Evolutionary conservation across 805 yeast species (phyloP).

Genomic region (Pichia manshurica): DNA sequence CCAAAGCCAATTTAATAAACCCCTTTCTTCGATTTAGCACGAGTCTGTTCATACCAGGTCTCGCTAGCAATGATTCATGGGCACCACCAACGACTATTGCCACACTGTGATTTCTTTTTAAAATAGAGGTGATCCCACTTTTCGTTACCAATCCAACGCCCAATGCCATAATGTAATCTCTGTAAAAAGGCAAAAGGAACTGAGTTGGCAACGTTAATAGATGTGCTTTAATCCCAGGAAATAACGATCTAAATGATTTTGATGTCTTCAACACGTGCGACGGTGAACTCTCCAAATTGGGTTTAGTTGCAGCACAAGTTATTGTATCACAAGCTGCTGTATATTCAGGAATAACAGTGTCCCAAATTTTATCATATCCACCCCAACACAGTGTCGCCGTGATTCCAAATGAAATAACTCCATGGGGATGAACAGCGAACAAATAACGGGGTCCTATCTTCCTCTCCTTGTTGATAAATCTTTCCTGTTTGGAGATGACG

Average conservation of each 20-base stretch:
- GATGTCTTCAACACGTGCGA: constrained; percentile 7
- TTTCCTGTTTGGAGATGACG: constrained; percentile 2
- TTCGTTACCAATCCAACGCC: constrained; percentile 85
- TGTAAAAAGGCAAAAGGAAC: constrained; percentile 74
- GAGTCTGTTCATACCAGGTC: constrained; percentile 58
- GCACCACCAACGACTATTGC: constrained; percentile 96
- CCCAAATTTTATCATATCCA: constrained; percentile 1
- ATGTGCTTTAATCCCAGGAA: constrained; percentile 81
- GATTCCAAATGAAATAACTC: constrained; percentile 87
- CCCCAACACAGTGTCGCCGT: constrained; percentile 49
- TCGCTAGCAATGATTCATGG: constrained; percentile 71
- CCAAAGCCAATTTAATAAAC: constrained; percentile 79
- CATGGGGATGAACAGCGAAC: constrained; percentile 95
- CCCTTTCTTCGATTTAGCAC: constrained; percentile 79
- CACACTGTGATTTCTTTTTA: constrained; percentile 64
- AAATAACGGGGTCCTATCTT: constrained; percentile 69
- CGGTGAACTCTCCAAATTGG: not conserved
- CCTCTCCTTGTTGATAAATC: constrained; percentile 22
- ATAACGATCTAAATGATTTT: constrained; percentile 42
- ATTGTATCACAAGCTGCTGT: too few relatives aligned
- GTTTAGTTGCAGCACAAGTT: too few relatives aligned
- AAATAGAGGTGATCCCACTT: constrained; percentile 58
- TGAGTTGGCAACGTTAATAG: constrained; percentile 78
- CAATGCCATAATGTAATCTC: constrained; percentile 75
- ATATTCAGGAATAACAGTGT: not conserved